Conservation (phyloP, 768 basidiomycete species). For the Mycena epipterygia region DNA sequence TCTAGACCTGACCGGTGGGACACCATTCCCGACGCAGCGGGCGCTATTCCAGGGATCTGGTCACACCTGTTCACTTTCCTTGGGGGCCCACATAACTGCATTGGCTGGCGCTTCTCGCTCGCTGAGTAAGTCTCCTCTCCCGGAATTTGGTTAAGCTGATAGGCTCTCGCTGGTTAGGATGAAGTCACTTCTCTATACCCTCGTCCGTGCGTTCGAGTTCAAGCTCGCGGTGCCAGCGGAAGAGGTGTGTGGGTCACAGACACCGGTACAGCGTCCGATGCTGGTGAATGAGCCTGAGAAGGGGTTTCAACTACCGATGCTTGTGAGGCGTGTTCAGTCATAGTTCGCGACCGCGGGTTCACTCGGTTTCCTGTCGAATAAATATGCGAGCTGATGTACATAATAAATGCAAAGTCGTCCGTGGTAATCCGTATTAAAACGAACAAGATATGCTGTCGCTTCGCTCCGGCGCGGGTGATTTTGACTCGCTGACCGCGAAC, state of each 20-base stretch:
- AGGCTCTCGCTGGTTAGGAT: conserved; percentile 24
- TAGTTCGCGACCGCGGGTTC: neutral
- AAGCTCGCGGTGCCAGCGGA: conserved; percentile 48
- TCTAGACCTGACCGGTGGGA: conserved; percentile 63
- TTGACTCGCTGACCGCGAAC: too few species aligned
- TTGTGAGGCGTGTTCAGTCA: conserved; percentile 1
- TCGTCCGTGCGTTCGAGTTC: conserved; percentile 54
- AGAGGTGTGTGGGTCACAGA: conserved; percentile 37
- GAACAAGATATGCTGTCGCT: too few species aligned
- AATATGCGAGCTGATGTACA: too few species aligned
- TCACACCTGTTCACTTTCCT: conserved; percentile 54
- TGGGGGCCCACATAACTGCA: conserved; percentile 62
- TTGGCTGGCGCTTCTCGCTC: conserved; percentile 61
- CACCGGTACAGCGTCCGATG: conserved; percentile 47
- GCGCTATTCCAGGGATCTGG: conserved; percentile 46
- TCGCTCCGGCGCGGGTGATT: too few species aligned
- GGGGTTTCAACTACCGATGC: conserved; percentile 12
- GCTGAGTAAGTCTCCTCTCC: conserved; percentile 51
- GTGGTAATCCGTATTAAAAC: too few species aligned
- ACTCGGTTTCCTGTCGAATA: too few species aligned
- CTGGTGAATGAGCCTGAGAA: conserved; percentile 38
- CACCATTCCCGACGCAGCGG: conserved; percentile 43
- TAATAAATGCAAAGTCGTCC: too few species aligned
- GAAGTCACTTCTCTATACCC: conserved; percentile 51
- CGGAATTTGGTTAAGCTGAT: neutral